Conservation (phyloP, 768 basidiomycete species). For the Xerocomus spinulosus region DNA sequence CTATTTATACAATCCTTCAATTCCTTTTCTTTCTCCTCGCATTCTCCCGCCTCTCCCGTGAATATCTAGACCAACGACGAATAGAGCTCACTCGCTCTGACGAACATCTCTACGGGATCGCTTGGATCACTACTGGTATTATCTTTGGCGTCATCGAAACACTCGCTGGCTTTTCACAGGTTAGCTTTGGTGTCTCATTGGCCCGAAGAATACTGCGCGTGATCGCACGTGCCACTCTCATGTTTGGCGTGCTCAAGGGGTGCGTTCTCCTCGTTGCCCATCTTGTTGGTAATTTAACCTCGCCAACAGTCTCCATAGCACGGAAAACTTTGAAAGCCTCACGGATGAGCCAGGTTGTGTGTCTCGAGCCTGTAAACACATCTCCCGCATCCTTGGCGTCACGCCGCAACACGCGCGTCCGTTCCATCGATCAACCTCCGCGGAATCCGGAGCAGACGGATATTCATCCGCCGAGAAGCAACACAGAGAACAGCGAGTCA, state of each 20-base stretch:
- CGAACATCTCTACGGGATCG: constrained; percentile 55
- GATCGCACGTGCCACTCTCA: constrained; percentile 48
- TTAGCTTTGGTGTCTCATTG: constrained; percentile 49
- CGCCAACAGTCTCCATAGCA: constrained; percentile 43
- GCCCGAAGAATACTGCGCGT: constrained; percentile 57
- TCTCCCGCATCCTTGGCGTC: constrained; percentile 47
- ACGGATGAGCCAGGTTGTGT: constrained; percentile 33
- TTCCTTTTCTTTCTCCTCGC: constrained; percentile 52
- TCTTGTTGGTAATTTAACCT: not conserved
- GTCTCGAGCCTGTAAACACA: constrained; percentile 21
- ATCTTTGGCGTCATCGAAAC: constrained; percentile 64
- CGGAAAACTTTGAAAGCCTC: constrained; percentile 52
- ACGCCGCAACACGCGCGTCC: constrained; percentile 48
- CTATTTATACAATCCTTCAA: constrained; percentile 55
- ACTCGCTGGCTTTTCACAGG: constrained; percentile 54
- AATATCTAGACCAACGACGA: constrained; percentile 46
- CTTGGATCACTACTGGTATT: constrained; percentile 60
- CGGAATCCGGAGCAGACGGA: constrained; percentile 6
- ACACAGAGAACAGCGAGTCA: constrained; percentile 41
- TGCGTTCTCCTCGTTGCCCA: constrained; percentile 30
- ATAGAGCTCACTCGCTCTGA: constrained; percentile 46
- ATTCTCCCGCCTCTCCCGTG: constrained; percentile 52
- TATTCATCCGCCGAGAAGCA: constrained; percentile 6
- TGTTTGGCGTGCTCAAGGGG: constrained; percentile 68
- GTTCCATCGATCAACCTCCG: constrained; percentile 43